Percentiles rank a stretch among this genome's conserved stretches.
Evolutionary conservation across 129 eudicot genomes (phyloP).

Genomic region (Glebionis coronaria): DNA sequence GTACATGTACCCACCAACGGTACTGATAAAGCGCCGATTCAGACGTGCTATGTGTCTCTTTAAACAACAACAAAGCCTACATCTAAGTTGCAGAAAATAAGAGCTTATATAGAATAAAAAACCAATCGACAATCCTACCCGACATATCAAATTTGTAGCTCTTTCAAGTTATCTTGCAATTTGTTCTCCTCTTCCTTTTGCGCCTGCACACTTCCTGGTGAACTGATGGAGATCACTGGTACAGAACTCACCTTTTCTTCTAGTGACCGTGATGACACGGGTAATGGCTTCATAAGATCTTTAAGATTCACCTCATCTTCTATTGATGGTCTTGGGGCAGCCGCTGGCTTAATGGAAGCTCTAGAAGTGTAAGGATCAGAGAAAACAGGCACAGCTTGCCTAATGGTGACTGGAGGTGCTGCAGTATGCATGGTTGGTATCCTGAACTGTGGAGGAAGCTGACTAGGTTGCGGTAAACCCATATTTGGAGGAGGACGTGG

Average conservation of each 20-base stretch:
- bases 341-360: not conserved
- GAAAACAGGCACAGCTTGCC: constrained; percentile 20
- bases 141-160: constrained; percentile 26
- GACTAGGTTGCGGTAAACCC: constrained; percentile 25
- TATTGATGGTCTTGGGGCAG: constrained; percentile 9
- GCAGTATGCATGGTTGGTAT: constrained; percentile 25
- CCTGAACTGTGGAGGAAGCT: constrained; percentile 27
- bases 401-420: constrained; percentile 36
- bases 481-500: constrained; percentile 39
- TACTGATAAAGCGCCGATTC: not conserved
- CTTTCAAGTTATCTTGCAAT: constrained; percentile 28
- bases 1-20: not conserved
- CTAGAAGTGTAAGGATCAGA: constrained; percentile 24
- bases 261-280: not conserved
- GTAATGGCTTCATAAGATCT: not conserved
- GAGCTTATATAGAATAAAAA: not conserved
- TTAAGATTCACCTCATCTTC: constrained; percentile 8
- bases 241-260: not conserved
- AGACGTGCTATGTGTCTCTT: constrained; percentile 6
- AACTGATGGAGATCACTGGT: not conserved
- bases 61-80: constrained; percentile 1
- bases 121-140: constrained; percentile 25
- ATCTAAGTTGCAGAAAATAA: constrained; percentile 13
- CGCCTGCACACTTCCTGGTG: constrained; percentile 4
- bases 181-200: constrained; percentile 14